Conservation (phyloP, 1,284 basidiomycete species). For the Leccinum angustisporum region DNA sequence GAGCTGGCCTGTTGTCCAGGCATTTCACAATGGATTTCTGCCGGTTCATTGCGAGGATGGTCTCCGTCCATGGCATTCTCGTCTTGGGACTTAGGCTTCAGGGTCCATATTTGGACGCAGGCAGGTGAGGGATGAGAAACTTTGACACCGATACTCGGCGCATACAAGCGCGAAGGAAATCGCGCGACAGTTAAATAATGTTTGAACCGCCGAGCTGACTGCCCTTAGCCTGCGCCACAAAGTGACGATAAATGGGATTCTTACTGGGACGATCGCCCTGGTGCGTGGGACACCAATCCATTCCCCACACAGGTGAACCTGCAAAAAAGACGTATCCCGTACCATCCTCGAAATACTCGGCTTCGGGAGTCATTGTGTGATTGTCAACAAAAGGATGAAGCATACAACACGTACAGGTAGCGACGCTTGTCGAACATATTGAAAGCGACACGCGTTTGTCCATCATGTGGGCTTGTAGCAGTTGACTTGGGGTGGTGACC, state of each 20-base stretch:
- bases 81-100: slow-evolving; percentile 19
- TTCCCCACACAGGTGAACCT: slow-evolving; percentile 81
- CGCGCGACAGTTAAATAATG: slow-evolving; percentile 87
- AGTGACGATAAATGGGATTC: slow-evolving; percentile 14
- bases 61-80: slow-evolving; percentile 42
- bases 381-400: neutral
- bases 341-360: slow-evolving; percentile 37
- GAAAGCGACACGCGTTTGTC: slow-evolving; percentile 51
- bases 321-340: slow-evolving; percentile 73
- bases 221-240: neutral
- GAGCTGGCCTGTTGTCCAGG: slow-evolving; percentile 70
- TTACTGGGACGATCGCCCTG: slow-evolving; percentile 56
- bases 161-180: slow-evolving; percentile 59
- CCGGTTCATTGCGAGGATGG: slow-evolving; percentile 11
- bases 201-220: slow-evolving; percentile 50
- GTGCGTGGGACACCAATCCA: slow-evolving; percentile 89
- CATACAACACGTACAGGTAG: slow-evolving; percentile 61
- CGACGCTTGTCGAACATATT: slow-evolving; percentile 53
- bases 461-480: slow-evolving; percentile 61
- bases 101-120: slow-evolving; percentile 73
- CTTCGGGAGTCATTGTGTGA: slow-evolving; percentile 31
- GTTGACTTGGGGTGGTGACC: slow-evolving; percentile 50
- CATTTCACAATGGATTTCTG: slow-evolving; percentile 68
- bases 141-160: slow-evolving; percentile 59
- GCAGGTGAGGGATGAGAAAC: slow-evolving; percentile 50